Evolutionary conservation across 2,329 filamentous ascomycete genomes (phyloP).

Genomic region (Exophiala xenobiotica): DNA sequence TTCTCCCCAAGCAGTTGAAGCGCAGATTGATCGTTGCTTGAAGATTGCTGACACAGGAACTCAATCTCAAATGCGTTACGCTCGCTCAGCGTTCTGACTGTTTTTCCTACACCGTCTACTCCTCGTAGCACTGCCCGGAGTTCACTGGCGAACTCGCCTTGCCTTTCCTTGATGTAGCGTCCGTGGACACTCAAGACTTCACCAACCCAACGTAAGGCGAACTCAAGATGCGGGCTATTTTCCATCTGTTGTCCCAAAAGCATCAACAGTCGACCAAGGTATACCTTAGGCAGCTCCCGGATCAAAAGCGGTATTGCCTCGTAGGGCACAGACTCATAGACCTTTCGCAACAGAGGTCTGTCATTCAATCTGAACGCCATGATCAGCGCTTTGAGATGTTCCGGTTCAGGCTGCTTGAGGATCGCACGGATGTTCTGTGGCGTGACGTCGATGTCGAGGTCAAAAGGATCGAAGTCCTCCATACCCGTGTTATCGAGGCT

Average conservation of each 20-base stretch:
- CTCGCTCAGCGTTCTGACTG: constrained; percentile 34
- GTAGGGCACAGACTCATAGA: constrained; percentile 80
- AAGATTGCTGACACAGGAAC: constrained; percentile 26
- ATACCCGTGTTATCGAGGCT: constrained; percentile 74
- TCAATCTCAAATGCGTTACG: constrained; percentile 35
- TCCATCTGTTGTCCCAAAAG: constrained; percentile 88
- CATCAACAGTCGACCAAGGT: constrained; percentile 78
- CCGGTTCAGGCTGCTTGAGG: constrained; percentile 68
- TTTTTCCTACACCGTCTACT: constrained; percentile 63
- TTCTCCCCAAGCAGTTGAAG: background rate
- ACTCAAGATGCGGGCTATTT: constrained; percentile 88
- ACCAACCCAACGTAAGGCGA: constrained; percentile 91
- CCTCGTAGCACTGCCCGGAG: constrained; percentile 79
- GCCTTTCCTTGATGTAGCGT: constrained; percentile 76
- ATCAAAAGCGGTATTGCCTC: constrained; percentile 75
- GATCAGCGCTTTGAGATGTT: constrained; percentile 87
- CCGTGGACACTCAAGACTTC: constrained; percentile 78
- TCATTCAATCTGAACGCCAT: constrained; percentile 98
- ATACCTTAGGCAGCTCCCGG: constrained; percentile 75
- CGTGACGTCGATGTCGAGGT: constrained; percentile 91
- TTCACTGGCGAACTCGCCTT: constrained; percentile 77
- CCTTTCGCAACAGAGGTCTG: constrained; percentile 72
- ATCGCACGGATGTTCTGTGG: constrained; percentile 80
- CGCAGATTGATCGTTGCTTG: constrained; percentile 1
- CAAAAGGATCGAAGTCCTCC: constrained; percentile 85